Evolutionary conservation across 176 grass and related monocot species (phyloP), one percentile per base, ranked within the genome.

Genomic region (Zoysia japonica): DNA sequence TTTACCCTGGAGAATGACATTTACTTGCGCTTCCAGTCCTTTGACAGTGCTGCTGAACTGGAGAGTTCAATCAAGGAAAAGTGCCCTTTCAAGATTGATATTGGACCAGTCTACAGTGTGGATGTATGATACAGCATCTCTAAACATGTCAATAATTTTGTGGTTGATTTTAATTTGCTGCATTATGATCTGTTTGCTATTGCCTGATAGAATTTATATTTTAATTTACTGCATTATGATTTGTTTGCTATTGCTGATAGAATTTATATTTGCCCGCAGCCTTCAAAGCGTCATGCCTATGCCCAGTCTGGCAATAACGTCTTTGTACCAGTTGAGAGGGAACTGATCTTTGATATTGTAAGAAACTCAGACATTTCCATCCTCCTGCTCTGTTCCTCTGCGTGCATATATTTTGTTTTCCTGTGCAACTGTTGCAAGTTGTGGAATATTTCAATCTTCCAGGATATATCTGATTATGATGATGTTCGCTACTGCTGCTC

Each of bases 391-490:
- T 68, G 40, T 40, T 16, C 11, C 52, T 67, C 66, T 74, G 3
- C 35, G 4, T 9, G 11, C 62, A 36, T 10, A 3, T 56, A 0
- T n/a, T 14, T 2, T 62, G 46, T 49, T 70, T 78, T 77, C 65
- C 36, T 54, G 40, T 50, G 45, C 14, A 75, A 64, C 15, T 44
- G 19, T 14, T 65, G 9, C 48, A 48, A 77, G 67, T 14, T 60
- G n/a, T 39, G 10, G 61, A 12, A 10, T 8, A 47, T 71, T 89
- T 87, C 61, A 43, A 84, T 76, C 6, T 60, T 47, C 5, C 61
- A 98, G 92, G 96, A 98, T 90, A 98, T 94, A 86, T 89, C 96
- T 40, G 96, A 98, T 84, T 98, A 98, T 71, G 96, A 98, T 84
- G 92, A 98, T 89, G 88, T 98, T 76, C 92, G 96, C 47, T 89